A percentile compares a stretch with the other conserved stretches of the same genome.
Evolutionary conservation across 352 stramenopile species (phyloP).

Genomic region (Discostella stelligera): DNA sequence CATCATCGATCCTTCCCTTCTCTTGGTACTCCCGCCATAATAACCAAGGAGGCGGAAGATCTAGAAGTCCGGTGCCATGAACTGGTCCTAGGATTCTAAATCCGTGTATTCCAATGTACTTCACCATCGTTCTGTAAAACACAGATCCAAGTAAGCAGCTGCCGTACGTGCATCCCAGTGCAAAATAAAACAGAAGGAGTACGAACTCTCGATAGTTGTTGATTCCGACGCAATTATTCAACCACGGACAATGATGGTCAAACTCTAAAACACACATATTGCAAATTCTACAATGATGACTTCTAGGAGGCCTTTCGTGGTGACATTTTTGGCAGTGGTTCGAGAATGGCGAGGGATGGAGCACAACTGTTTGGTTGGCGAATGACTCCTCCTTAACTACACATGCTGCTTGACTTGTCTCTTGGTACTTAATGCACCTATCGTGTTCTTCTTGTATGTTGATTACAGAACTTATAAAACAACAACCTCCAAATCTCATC

Average conservation of each 20-base stretch:
- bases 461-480: conserved; percentile 24
- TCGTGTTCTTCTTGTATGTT: conserved; percentile 17
- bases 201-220: conserved; percentile 85
- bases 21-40: conserved; percentile 38
- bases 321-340: conserved; percentile 68
- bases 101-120: conserved; percentile 40
- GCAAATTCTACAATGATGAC: conserved; percentile 73
- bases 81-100: conserved; percentile 34
- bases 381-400: neutral
- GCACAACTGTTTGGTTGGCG: neutral
- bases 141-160: conserved; percentile 45
- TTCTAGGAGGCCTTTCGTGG: conserved; percentile 62
- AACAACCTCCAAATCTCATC: conserved; percentile 34
- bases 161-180: conserved; percentile 65
- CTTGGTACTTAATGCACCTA: conserved; percentile 24
- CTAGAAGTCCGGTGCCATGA: conserved; percentile 57
- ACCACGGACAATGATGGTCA: conserved; percentile 86
- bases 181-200: conserved; percentile 73
- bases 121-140: conserved; percentile 54
- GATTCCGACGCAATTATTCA: conserved; percentile 85
- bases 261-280: conserved; percentile 76
- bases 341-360: conserved; percentile 34
- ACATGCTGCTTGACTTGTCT: neutral
- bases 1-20: conserved; percentile 36
- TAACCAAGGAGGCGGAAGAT: conserved; percentile 52